Base-by-base conservation (phyloP, 139 green algal genomes). In the Microglena sp. region DNA sequence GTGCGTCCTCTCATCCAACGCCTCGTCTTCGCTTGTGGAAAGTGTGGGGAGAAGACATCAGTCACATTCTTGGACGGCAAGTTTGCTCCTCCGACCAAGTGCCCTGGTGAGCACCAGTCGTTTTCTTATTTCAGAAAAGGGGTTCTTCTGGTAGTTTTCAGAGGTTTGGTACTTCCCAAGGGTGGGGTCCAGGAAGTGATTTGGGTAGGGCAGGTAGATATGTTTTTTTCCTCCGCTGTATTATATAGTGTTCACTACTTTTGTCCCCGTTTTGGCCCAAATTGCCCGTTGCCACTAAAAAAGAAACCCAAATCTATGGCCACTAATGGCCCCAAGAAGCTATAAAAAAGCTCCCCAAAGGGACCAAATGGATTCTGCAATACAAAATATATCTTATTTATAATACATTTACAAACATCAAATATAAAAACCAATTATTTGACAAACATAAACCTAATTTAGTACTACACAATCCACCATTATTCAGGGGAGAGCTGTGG, bases 401-500 rank as follows among this genome's bases (percentile, higher is more conserved):
- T n/a, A n/a, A n/a, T n/a, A n/a, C n/a, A n/a, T n/a, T n/a, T n/a
- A n/a, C n/a, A n/a, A n/a, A n/a, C n/a, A n/a, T n/a, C n/a, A n/a
- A n/a, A n/a, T n/a, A n/a, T n/a, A n/a, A n/a, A n/a, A n/a, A n/a
- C n/a, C n/a, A n/a, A n/a, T n/a, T n/a, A n/a, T n/a, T n/a, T n/a
- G n/a, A n/a, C n/a, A n/a, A n/a, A n/a, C n/a, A n/a, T n/a, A n/a
- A n/a, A n/a, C n/a, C n/a, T n/a, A n/a, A 11, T 59, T 59, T 21
- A 27, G 28, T 30, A n/a, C 59, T 55, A 24, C 2, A 26, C 33
- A 21, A 28, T 33, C 55, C 24, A 43, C 33, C 28, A 53, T 11
- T 27, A 18, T 33, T 0, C 68, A 79, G 68, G 53, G 11, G 65
- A 77, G 2, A 75, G 84, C 27, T 97, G 91, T 77, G 73, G 81